These are phyloP conservation scores for Didymella sp. DNA, from an alignment of 2,329 filamentous ascomycete genomes.

Conservation along the genomic window DNA sequence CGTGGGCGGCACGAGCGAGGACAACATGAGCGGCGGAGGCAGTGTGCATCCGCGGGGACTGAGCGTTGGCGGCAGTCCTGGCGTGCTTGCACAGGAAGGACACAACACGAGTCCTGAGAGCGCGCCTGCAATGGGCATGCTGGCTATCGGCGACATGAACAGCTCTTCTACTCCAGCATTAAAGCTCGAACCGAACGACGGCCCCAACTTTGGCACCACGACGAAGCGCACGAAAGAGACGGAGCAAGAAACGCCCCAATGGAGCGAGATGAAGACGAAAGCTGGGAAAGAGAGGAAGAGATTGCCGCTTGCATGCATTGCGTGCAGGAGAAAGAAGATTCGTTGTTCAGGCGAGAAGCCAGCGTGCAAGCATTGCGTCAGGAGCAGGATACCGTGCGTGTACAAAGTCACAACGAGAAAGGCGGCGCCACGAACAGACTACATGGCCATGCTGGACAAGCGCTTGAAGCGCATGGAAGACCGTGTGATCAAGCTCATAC, in stretches of 20 bases:
- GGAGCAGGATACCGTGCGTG: slow-evolving; percentile 92
- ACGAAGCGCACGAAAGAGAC: slow-evolving; percentile 42
- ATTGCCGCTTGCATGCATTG: slow-evolving; percentile 91
- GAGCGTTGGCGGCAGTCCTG: slow-evolving; percentile 44
- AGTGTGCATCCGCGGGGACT: slow-evolving; percentile 40
- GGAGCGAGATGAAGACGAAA: slow-evolving; percentile 63
- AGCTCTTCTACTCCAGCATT: slow-evolving; percentile 36
- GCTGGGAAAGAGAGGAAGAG: slow-evolving; percentile 96
- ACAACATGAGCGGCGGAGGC: slow-evolving; percentile 36
- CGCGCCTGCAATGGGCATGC: slow-evolving; percentile 38
- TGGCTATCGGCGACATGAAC: slow-evolving; percentile 41
- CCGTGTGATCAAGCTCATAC: slow-evolving; percentile 92
- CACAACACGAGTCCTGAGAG: slow-evolving; percentile 49
- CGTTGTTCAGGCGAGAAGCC: slow-evolving; percentile 97
- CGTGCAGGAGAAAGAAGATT: slow-evolving; percentile 96
- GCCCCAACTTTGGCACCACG: slow-evolving; percentile 31
- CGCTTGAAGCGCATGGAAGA: slow-evolving; percentile 97
- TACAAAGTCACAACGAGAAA: slow-evolving; percentile 97
- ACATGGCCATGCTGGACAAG: slow-evolving; percentile 99
- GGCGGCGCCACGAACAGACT: slow-evolving; percentile 91
- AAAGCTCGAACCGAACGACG: slow-evolving; percentile 40
- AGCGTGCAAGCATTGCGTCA: slow-evolving; percentile 92
- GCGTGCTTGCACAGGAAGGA: slow-evolving; percentile 37
- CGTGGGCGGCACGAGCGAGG: slow-evolving; percentile 41
- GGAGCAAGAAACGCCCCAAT: slow-evolving; percentile 51